These are phyloP conservation scores for Rhodomyrtus tomentosa DNA, from an alignment of 345 rosid species.

Conservation along the genomic window DNA sequence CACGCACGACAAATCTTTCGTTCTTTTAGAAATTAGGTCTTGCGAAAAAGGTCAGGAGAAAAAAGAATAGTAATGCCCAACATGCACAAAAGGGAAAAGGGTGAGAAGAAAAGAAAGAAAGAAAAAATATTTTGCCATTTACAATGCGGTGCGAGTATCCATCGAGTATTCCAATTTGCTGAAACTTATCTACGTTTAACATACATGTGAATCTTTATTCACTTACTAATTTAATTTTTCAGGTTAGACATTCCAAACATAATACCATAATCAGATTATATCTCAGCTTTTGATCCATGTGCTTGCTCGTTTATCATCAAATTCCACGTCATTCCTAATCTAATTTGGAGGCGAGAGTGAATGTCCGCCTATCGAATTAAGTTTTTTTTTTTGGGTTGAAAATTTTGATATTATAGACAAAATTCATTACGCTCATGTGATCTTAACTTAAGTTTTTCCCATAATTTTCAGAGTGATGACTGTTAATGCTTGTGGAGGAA, in stretches of 20 bases:
- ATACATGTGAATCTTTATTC: background rate
- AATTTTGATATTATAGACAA: background rate
- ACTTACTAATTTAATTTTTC: background rate
- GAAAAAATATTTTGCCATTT: background rate
- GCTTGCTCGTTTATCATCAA: background rate
- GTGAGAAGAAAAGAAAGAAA: background rate
- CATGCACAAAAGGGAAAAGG: background rate
- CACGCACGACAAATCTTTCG: background rate
- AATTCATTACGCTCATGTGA: background rate
- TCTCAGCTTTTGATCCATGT: background rate
- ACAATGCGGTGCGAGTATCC: background rate
- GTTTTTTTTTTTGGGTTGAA: background rate
- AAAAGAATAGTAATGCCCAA: background rate
- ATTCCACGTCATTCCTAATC: background rate
- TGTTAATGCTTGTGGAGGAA: background rate
- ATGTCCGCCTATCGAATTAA: background rate
- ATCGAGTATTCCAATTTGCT: background rate
- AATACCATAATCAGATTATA: background rate
- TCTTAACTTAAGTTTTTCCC: background rate
- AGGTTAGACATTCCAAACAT: background rate
- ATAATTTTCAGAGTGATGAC: background rate
- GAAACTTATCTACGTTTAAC: background rate
- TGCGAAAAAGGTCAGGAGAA: background rate
- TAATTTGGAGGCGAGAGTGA: accelerated
- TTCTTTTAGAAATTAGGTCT: background rate